Base-by-base conservation (phyloP, 768 basidiomycete genomes). In the Tricholoma bakamatsutake region DNA sequence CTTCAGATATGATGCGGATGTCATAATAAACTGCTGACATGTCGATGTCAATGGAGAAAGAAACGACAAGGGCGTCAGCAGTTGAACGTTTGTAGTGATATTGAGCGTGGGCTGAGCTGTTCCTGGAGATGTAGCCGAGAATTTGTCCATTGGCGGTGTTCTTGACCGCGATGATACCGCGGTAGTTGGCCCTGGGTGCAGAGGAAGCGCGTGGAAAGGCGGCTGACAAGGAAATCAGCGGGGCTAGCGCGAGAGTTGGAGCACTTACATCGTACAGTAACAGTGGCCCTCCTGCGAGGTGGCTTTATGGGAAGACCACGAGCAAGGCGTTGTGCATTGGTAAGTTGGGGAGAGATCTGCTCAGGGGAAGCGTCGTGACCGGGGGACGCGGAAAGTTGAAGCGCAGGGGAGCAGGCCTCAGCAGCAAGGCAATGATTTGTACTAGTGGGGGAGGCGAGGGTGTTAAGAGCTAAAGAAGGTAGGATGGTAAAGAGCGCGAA, bases 301-400 rank as follows among this genome's bases (percentile, higher is more conserved):
- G 63, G 61, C 43, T 66, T 67, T 12, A 62, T 61, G 18, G 64
- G 64, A 2, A 68, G 51, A 37, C 62, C 63, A n/a, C 60, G 64
- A 34, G 57, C 78, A 43, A 68, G 59, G 17, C 67, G 60, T 54
- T 68, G 52, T 13, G 47, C 64, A 55, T 68, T 68, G 17, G 64
- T 64, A n/a, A 66, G 35, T 7, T 37, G 35, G 31, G 28, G 17
- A 39, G 1, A 27, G 18, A n/a, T 21, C 12, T 21, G 27, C 37
- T 37, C 24, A 15, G 57, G n/a, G 6, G 30, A 9, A 5, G 13
- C 28, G 21, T 10, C 28, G 17, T 1, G 6, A 11, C 15, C 8
- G 49, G 6, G 28, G 15, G 18, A 8, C 15, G 49, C 10, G 24
- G 4, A 15, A 31, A 13, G 21, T 4, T 50, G 34, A 37, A 51